Base-by-base conservation (phyloP, 768 basidiomycete species). In the Leccinum sublutescens region DNA sequence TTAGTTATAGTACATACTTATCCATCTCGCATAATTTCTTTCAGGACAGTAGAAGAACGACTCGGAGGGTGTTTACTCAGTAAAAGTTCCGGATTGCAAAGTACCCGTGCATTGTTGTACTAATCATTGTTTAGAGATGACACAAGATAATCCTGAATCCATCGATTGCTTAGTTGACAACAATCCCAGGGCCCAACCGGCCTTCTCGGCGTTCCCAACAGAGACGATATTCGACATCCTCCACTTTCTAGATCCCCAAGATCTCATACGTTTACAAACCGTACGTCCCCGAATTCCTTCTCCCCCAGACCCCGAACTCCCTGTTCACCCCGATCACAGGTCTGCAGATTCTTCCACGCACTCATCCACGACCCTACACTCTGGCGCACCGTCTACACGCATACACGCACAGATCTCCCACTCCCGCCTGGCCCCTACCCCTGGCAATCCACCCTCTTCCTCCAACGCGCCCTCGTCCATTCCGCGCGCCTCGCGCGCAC, bases 391-490 rank as follows among this genome's bases (percentile, higher is more conserved):
- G 1, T 50, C 48, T 66, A 69, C n/a, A 1, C 58, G 29, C 50
- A n/a, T 3, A 10, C 23, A 1, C 64, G 36, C 52, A 21, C 7
- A 9, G 47, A 6, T 56, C 33, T 49, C 62, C 64, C 15, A 60
- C 54, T 4, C 68, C 67, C 65, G 17, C 58, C 65, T 0, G 67
- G 67, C n/a, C 62, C 62, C 2, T 68, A 61, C 5, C 10, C 52
- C 11, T 68, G 67, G 68, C 65, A 68, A 54, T 64, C 68, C 25
- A 58, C 6, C 15, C 55, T 7, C 27, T 61, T 59, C 33, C 59
- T 58, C 50, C 68, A 67, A 14, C 68, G 55, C 49, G 29, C 62
- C 8, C 67, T 68, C 56, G 45, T 68, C 29, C 8, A 43, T 48
- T 69, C 68, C 3, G 48, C 56, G 2, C 67, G 55, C 47, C 50